Percentiles rank a stretch among this genome's conserved stretches.
phyloP scores from a whole-genome alignment of 352 stramenopile genomes.

The Pythium biforme region DNA sequence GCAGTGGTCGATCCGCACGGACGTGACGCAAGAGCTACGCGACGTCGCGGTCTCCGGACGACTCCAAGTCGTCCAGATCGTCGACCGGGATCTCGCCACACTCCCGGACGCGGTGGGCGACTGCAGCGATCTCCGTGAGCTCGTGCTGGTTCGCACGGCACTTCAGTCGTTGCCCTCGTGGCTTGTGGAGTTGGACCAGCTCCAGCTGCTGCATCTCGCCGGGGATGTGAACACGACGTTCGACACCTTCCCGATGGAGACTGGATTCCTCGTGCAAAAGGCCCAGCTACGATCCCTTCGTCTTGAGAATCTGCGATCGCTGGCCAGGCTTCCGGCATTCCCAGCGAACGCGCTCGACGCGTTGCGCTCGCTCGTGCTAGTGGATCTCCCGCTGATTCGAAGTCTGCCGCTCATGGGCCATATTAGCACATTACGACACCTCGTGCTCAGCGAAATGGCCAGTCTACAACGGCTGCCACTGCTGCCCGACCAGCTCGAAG shows the following conservation, averaged over 20 bases:
- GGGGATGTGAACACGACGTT: conserved; percentile 14
- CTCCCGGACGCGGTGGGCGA: conserved; percentile 5
- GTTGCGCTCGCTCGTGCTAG: conserved; percentile 1
- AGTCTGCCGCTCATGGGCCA: conserved; percentile 19
- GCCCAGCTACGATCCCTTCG: background rate
- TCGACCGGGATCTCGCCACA: conserved; percentile 7
- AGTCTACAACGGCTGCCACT: conserved; percentile 11
- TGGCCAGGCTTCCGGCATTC: conserved; percentile 11
- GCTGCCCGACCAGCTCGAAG: conserved; percentile 2
- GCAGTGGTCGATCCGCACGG: conserved; percentile 6
- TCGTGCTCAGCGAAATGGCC: conserved; percentile 7
- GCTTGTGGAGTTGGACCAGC: conserved; percentile 15
- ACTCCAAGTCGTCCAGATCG: conserved; percentile 20
- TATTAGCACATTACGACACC: background rate
- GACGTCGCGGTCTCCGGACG: background rate
- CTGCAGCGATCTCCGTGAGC: conserved; percentile 8
- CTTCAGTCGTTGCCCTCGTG: conserved; percentile 8
- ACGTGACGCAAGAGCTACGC: background rate
- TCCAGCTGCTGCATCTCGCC: conserved; percentile 18
- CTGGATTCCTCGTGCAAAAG: conserved; percentile 4
- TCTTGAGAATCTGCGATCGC: conserved; percentile 1
- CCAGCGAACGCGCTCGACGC: background rate
- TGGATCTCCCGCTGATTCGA: conserved; percentile 2
- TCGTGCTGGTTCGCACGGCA: conserved; percentile 9
- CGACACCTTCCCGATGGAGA: conserved; percentile 5